A percentile compares a stretch with the other conserved stretches of the same genome.
These are phyloP conservation scores for Linderina pennispora DNA, from an alignment of 192 early-diverging fungal genomes.

Conservation along the genomic window DNA sequence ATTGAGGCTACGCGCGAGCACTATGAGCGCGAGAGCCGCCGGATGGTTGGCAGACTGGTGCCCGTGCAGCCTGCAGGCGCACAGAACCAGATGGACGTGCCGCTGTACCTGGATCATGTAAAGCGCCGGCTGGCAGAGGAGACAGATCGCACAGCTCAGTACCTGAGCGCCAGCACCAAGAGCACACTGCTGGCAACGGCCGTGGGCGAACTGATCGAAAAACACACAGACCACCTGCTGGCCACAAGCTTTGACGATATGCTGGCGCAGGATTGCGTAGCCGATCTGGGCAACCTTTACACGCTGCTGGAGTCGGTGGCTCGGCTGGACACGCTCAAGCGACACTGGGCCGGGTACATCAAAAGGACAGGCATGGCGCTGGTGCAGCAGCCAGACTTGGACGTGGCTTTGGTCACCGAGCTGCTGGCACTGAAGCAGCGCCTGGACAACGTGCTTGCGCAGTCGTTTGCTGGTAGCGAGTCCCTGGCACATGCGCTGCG, in stretches of 20 bases:
- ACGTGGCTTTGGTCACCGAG: slow-evolving; percentile 52
- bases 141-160: slow-evolving; percentile 52
- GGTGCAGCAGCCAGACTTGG: slow-evolving; percentile 51
- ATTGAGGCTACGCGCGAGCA: slow-evolving; percentile 64
- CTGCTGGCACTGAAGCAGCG: slow-evolving; percentile 59
- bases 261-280: slow-evolving; percentile 54
- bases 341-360: slow-evolving; percentile 60
- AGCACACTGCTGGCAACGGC: slow-evolving; percentile 56
- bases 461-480: slow-evolving; percentile 53
- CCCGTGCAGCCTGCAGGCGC: slow-evolving; percentile 2
- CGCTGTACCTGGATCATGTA: slow-evolving; percentile 69
- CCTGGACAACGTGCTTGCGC: slow-evolving; percentile 54
- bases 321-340: slow-evolving; percentile 59
- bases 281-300: slow-evolving; percentile 72
- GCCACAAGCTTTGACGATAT: slow-evolving; percentile 73
- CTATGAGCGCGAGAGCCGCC: slow-evolving; percentile 70
- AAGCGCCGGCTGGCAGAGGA: slow-evolving; percentile 73
- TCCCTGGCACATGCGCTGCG: slow-evolving; percentile 56
- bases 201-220: slow-evolving; percentile 64
- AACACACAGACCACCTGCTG: slow-evolving; percentile 65
- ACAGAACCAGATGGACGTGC: slow-evolving; percentile 44
- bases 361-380: slow-evolving; percentile 59
- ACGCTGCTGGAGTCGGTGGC: slow-evolving; percentile 65
- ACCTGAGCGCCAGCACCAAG: slow-evolving; percentile 65
- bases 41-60: slow-evolving; percentile 49